A percentile compares a stretch with the other conserved stretches of the same genome.
phyloP scores from a whole-genome alignment of 257 asterid species.

The Primulina huaijiensis region DNA sequence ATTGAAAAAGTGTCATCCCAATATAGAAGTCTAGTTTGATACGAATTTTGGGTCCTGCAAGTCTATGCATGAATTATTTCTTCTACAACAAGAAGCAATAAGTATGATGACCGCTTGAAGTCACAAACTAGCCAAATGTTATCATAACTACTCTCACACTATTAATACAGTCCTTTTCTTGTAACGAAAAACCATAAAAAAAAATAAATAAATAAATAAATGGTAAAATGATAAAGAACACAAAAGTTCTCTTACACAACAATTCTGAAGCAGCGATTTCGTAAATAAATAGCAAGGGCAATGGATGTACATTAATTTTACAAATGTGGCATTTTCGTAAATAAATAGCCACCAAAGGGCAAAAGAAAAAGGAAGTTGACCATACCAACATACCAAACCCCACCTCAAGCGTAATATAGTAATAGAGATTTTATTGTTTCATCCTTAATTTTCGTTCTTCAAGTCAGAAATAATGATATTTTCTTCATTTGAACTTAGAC shows the following conservation, averaged over 20 bases:
- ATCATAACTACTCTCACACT: not conserved
- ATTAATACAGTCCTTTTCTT: not conserved
- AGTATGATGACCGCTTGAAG: not conserved
- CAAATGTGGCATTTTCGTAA: too few species aligned
- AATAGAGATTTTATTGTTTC: not conserved
- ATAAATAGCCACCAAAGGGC: too few species aligned
- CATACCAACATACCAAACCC: too few species aligned
- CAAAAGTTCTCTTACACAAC: too few species aligned
- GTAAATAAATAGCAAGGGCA: too few species aligned
- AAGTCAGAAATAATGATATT: conserved; percentile 13
- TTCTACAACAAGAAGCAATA: not conserved
- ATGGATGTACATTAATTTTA: too few species aligned
- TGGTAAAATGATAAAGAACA: too few species aligned
- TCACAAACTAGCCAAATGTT: not conserved
- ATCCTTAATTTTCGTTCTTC: conserved; percentile 12
- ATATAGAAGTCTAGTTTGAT: not conserved
- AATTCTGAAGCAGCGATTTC: too few species aligned
- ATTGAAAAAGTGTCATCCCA: conserved; percentile 8
- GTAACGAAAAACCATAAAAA: too few species aligned
- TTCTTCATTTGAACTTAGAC: conserved; percentile 6
- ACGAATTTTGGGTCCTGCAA: not conserved
- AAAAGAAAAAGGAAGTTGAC: too few species aligned
- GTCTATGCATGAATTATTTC: not conserved
- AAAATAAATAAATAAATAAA: too few species aligned
- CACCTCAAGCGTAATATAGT: too few species aligned